Evolutionary conservation across 2,329 filamentous ascomycete genomes (phyloP).

Genomic region (Alternaria triticina): DNA sequence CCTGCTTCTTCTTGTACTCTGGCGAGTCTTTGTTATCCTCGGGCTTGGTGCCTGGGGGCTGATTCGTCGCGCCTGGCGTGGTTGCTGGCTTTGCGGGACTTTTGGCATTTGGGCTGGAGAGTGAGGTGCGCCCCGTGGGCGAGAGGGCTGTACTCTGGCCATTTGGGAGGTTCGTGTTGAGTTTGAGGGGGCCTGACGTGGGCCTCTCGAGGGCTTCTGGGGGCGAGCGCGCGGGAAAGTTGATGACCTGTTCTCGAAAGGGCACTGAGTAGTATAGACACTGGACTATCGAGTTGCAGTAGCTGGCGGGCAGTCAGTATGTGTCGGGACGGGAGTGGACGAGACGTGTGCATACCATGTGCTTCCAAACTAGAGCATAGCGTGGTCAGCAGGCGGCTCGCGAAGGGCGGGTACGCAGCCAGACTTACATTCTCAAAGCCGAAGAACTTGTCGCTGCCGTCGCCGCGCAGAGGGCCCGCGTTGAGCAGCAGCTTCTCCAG

Average conservation of each 20-base stretch:
- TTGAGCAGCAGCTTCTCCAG: conserved; percentile 82
- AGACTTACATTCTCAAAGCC: conserved; percentile 92
- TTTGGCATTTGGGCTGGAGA: conserved; percentile 41
- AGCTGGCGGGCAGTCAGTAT: conserved; percentile 62
- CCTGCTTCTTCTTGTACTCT: conserved; percentile 98
- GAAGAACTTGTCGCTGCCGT: conserved; percentile 98
- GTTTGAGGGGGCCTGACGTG: conserved; percentile 43
- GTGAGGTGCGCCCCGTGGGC: conserved; percentile 58
- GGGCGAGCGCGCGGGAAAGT: conserved; percentile 78
- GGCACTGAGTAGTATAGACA: conserved; percentile 94
- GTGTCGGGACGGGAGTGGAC: conserved; percentile 6
- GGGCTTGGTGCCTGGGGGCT: conserved; percentile 68
- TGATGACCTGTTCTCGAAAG: conserved; percentile 93
- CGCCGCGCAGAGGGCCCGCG: conserved; percentile 78
- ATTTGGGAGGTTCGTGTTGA: conserved; percentile 50
- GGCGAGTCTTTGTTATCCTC: conserved; percentile 95
- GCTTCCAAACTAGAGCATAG: conserved; percentile 78
- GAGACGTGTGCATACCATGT: conserved; percentile 74
- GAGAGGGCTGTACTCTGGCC: conserved; percentile 56
- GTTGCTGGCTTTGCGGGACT: conserved; percentile 47
- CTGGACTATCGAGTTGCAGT: conserved; percentile 98
- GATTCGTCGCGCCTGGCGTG: conserved; percentile 59
- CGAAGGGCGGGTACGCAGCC: conserved; percentile 8
- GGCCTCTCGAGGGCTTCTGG: conserved; percentile 70
- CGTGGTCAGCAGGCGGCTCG: conserved; percentile 28